Evolutionary conservation across 441 rosid genomes (phyloP).

Genomic region (Pelargonium fulgidum): DNA sequence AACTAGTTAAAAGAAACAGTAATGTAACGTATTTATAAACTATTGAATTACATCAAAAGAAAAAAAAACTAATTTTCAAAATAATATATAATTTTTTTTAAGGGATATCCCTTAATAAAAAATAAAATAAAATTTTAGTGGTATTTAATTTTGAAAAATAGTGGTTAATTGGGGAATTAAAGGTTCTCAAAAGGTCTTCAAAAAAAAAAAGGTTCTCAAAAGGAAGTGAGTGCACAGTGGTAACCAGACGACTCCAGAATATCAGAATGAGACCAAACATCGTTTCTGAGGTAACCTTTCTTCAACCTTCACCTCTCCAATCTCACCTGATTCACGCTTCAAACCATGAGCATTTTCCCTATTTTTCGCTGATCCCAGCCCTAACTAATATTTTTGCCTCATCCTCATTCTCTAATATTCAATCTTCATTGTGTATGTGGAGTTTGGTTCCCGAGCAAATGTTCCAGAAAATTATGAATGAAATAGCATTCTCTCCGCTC

Average conservation of each 20-base stretch:
- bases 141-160: no score
- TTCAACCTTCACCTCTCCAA: background rate
- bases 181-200: no score
- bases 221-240: background rate
- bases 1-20: no score
- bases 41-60: no score
- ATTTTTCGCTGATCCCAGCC: background rate
- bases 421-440: background rate
- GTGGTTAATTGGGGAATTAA: no score
- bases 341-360: background rate
- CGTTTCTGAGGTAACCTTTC: conserved; percentile 21
- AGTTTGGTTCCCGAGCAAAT: background rate
- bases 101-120: no score
- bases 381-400: background rate
- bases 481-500: background rate
- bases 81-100: no score
- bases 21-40: no score
- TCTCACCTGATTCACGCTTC: background rate
- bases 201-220: no score
- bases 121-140: no score
- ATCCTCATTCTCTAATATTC: background rate
- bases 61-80: no score
- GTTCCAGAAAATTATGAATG: background rate
- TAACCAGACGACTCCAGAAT: no score
- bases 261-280: conserved; percentile 21